Conservation (phyloP, 352 stramenopile species). For the Thalassiosira sp. region DNA sequence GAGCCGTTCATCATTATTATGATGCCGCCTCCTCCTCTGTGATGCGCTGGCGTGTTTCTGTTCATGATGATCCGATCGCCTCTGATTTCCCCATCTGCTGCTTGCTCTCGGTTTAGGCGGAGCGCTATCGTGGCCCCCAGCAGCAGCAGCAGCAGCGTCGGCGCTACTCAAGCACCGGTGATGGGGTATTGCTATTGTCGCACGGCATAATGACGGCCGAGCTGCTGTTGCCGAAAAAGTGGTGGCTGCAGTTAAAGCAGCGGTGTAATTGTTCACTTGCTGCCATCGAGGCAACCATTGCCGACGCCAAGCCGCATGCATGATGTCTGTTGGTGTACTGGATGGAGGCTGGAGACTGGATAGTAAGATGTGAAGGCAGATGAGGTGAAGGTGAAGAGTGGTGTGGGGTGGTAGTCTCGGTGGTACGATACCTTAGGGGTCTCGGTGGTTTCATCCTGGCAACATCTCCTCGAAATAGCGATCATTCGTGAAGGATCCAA, state of each 20-base stretch:
- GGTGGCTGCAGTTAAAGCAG: not conserved
- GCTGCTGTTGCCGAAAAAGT: not conserved
- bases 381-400: too few relatives aligned
- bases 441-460: too few relatives aligned
- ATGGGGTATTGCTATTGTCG: not conserved
- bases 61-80: not conserved
- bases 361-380: too few relatives aligned
- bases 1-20: not conserved
- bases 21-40: too few relatives aligned
- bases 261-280: not conserved
- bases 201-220: not conserved
- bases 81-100: not conserved
- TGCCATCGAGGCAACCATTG: not conserved
- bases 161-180: not conserved
- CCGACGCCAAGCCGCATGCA: not conserved
- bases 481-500: too few relatives aligned
- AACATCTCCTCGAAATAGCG: too few relatives aligned
- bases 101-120: not conserved
- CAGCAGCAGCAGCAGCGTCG: not conserved
- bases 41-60: too few relatives aligned
- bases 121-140: not conserved
- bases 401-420: too few relatives aligned
- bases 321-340: too few relatives aligned
- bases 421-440: too few relatives aligned
- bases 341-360: too few relatives aligned